These are phyloP conservation scores for Elsinoe batatas DNA, from an alignment of 2,329 filamentous ascomycete genomes.

Conservation along the genomic window DNA sequence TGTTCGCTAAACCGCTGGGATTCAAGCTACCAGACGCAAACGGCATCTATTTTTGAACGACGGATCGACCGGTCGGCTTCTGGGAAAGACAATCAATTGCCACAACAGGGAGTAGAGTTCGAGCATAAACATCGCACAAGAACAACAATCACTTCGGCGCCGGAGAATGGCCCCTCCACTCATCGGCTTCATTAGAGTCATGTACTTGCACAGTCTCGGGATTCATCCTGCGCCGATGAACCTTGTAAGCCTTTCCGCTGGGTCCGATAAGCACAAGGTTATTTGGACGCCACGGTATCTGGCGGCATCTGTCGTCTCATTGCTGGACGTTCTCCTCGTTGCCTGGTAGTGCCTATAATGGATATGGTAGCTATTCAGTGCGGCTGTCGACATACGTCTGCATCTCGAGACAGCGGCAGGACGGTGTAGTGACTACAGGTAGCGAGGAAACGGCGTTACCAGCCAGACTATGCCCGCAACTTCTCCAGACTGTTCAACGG, in stretches of 20 bases:
- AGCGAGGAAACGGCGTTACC: neutral
- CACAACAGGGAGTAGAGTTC: slow-evolving; percentile 4
- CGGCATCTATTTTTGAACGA: neutral
- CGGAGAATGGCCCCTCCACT: neutral
- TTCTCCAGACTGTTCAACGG: neutral
- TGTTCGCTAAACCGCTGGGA: too few species aligned
- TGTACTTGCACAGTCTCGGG: neutral
- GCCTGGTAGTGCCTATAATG: too few species aligned
- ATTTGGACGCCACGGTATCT: neutral
- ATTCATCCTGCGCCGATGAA: neutral
- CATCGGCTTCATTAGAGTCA: neutral
- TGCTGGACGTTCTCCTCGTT: neutral
- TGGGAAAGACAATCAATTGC: slow-evolving; percentile 3
- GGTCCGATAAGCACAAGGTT: neutral
- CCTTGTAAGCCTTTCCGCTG: neutral
- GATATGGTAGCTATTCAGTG: neutral
- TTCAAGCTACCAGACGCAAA: too few species aligned
- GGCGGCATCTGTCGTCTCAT: neutral
- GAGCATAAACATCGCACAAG: neutral
- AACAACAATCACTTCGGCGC: neutral
- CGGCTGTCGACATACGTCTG: neutral
- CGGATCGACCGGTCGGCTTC: neutral
- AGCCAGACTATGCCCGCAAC: neutral
- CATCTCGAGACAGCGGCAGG: neutral
- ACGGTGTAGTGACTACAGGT: neutral